phyloP scores from a whole-genome alignment of 2,329 filamentous ascomycete species.

The Trichoderma guizhouense region DNA sequence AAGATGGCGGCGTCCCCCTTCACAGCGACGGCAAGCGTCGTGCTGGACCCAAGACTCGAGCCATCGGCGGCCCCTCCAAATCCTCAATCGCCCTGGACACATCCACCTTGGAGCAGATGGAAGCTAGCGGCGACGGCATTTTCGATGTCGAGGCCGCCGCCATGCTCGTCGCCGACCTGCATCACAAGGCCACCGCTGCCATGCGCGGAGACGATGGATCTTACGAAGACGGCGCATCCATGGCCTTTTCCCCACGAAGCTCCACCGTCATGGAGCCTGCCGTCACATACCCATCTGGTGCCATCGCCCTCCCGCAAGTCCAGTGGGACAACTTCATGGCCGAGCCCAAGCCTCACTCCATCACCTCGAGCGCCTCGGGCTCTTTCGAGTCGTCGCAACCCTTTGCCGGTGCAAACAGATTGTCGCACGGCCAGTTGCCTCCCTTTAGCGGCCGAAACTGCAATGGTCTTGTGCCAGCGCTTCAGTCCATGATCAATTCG shows the following conservation, averaged over 20 bases:
- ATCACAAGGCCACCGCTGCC: conserved; percentile 83
- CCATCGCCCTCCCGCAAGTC: conserved; percentile 79
- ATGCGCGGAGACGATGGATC: conserved; percentile 57
- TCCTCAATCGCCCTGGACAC: conserved; percentile 76
- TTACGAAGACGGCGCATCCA: conserved; percentile 57
- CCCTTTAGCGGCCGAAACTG: conserved; percentile 62
- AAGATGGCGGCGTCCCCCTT: conserved; percentile 90
- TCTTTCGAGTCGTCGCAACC: conserved; percentile 67
- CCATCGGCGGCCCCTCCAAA: conserved; percentile 67
- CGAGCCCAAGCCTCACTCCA: conserved; percentile 73
- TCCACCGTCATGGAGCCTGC: conserved; percentile 73
- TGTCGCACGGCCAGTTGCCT: conserved; percentile 60
- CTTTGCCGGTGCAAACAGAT: conserved; percentile 56
- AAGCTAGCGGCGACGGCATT: conserved; percentile 83
- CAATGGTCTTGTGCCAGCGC: conserved; percentile 60
- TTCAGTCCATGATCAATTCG: conserved; percentile 71
- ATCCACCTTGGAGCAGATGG: conserved; percentile 85
- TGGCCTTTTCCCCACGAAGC: conserved; percentile 70
- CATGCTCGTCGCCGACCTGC: conserved; percentile 97
- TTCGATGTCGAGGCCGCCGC: conserved; percentile 96
- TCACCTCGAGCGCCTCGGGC: conserved; percentile 60
- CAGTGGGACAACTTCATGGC: conserved; percentile 88
- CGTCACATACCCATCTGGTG: conserved; percentile 71
- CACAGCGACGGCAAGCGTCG: conserved; percentile 93
- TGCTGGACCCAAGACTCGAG: conserved; percentile 64